A percentile compares a stretch with the other conserved stretches of the same genome.
Evolutionary conservation across 306 rosid genomes (phyloP).

Genomic region (Vigna reflexopilosa): DNA sequence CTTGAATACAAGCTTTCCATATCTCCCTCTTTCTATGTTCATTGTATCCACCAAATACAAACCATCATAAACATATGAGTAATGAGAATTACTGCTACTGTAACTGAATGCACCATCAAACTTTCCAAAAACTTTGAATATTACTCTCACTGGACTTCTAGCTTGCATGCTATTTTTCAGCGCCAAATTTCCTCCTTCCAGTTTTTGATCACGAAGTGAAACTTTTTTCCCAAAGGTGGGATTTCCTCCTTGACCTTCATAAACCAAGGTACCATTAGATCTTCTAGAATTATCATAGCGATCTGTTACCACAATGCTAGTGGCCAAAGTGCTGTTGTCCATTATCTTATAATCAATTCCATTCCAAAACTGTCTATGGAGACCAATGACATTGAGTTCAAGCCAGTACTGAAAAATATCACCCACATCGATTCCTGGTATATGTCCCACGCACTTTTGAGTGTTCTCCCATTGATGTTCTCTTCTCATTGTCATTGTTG

Average conservation of each 20-base stretch:
- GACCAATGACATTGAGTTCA: slow-evolving; percentile 55
- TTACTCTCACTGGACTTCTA: slow-evolving; percentile 50
- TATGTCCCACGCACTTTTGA: slow-evolving; percentile 37
- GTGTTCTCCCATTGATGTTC: slow-evolving; percentile 30
- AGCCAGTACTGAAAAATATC: slow-evolving; percentile 46
- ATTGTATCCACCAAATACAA: slow-evolving; percentile 43
- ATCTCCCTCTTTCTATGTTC: slow-evolving; percentile 42
- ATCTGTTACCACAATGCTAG: slow-evolving; percentile 50
- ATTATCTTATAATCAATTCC: slow-evolving; percentile 56
- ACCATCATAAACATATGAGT: slow-evolving; percentile 44
- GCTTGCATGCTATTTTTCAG: slow-evolving; percentile 51
- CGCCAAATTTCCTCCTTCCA: slow-evolving; percentile 54
- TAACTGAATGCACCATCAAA: neutral
- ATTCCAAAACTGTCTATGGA: slow-evolving; percentile 33
- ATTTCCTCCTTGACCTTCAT: slow-evolving; percentile 58
- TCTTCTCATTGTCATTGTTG: slow-evolving; percentile 14
- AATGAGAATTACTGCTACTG: neutral
- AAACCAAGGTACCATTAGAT: slow-evolving; percentile 34
- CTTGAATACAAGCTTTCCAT: slow-evolving; percentile 52
- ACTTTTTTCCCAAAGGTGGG: neutral
- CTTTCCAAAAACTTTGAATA: slow-evolving; percentile 15
- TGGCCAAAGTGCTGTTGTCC: slow-evolving; percentile 39
- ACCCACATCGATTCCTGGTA: slow-evolving; percentile 55
- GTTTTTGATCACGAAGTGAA: slow-evolving; percentile 42
- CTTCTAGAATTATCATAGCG: slow-evolving; percentile 40